phyloP scores from a whole-genome alignment of 208 protist genomes.

The Leishmania martiniquensis region DNA sequence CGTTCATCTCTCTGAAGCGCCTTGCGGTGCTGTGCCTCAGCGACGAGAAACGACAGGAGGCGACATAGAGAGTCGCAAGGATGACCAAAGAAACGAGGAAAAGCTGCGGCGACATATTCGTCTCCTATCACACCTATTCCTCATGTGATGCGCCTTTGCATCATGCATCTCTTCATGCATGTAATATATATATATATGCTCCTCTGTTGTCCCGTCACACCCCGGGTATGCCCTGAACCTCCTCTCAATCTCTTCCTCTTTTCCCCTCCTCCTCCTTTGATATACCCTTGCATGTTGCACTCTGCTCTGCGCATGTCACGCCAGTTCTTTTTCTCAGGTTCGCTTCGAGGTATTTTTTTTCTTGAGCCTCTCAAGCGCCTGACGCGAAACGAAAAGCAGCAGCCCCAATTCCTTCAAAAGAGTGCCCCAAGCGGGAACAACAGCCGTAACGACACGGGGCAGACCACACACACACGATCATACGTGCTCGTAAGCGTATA shows the following conservation, averaged over 20 bases:
- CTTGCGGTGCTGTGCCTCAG: not conserved
- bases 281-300: not conserved
- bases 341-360: not conserved
- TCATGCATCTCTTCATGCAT: slow-evolving; percentile 7
- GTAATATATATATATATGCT: no score
- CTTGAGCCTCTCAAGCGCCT: not conserved
- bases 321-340: not conserved
- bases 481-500: not conserved
- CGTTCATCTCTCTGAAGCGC: not conserved
- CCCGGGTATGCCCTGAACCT: not conserved
- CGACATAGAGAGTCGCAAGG: not conserved
- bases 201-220: not conserved
- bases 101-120: not conserved
- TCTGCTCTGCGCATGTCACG: not conserved
- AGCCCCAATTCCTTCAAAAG: not conserved
- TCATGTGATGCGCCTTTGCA: not conserved
- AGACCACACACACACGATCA: not conserved
- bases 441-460: not conserved
- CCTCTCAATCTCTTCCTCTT: not conserved
- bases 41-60: not conserved
- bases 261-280: not conserved
- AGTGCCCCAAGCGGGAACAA: not conserved
- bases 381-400: not conserved
- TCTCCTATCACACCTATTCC: not conserved
- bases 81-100: not conserved